Percentiles rank a stretch among this genome's conserved stretches.
Conservation (phyloP, 306 rosid species). For the Canavalia gladiata region DNA sequence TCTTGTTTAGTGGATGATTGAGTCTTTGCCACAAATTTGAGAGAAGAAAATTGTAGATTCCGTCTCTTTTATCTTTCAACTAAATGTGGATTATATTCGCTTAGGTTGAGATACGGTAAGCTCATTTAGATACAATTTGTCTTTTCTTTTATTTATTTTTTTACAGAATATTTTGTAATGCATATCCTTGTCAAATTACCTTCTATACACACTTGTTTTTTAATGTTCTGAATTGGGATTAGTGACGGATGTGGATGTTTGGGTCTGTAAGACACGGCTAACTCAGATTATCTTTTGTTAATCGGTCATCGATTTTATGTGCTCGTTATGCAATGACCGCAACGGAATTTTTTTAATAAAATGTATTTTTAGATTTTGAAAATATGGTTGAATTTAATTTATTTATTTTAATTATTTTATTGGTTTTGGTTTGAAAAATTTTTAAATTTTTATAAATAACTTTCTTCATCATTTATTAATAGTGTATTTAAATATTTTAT, state of each 20-base stretch:
- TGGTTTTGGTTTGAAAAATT: too few relatives aligned
- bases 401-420: too few relatives aligned
- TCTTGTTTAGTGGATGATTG: constrained; percentile 24
- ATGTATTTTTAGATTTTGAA: too few relatives aligned
- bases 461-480: too few relatives aligned
- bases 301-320: neutral
- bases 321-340: neutral
- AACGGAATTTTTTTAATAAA: too few relatives aligned
- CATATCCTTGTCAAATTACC: constrained; percentile 20
- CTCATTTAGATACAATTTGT: neutral
- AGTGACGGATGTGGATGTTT: neutral
- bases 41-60: neutral
- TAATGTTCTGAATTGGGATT: neutral
- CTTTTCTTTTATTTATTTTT: too few relatives aligned
- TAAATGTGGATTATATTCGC: neutral
- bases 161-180: constrained; percentile 19
- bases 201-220: neutral
- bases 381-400: too few relatives aligned
- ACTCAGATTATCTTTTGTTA: neutral
- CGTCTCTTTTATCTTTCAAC: constrained; percentile 2
- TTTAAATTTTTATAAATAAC: too few relatives aligned
- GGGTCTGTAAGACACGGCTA: neutral
- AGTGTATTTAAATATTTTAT: too few relatives aligned
- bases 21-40: constrained; percentile 12
- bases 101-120: neutral